A percentile compares a stretch with the other conserved stretches of the same genome.
Evolutionary conservation across 345 rosid genomes (phyloP).

Genomic region (Brassica incana): DNA sequence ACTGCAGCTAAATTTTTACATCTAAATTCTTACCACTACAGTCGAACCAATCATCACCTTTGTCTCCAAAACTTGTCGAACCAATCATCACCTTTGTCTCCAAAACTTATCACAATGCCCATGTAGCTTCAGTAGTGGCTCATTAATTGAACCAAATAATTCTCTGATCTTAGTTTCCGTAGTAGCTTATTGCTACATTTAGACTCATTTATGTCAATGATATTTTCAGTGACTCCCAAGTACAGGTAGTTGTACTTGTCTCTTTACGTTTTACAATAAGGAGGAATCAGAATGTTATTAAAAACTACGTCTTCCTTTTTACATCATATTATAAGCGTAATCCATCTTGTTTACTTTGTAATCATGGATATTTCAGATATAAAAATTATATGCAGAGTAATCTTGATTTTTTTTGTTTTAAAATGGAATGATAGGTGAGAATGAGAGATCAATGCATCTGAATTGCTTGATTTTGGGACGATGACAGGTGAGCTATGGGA

Average conservation of each 20-base stretch:
- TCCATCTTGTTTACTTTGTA: not conserved
- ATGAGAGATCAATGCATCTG: slow-evolving; percentile 29
- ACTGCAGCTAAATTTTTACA: no score
- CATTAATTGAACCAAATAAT: not conserved
- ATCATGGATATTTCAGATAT: not conserved
- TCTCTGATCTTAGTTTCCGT: slow-evolving; percentile 35
- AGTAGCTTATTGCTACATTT: not conserved
- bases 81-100: slow-evolving; percentile 23
- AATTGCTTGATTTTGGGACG: slow-evolving; percentile 6
- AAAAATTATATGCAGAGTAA: slow-evolving; percentile 9
- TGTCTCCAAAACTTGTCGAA: no score
- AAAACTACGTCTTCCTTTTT: not conserved
- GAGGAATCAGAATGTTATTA: slow-evolving; percentile 1
- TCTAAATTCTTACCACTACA: no score
- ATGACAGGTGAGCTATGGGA: slow-evolving; percentile 36
- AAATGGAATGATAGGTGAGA: slow-evolving; percentile 21
- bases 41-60: no score
- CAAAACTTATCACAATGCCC: slow-evolving; percentile 38
- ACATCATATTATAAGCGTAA: not conserved
- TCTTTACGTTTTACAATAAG: slow-evolving; percentile 27
- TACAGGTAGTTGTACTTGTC: slow-evolving; percentile 39
- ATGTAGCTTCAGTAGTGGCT: slow-evolving; percentile 30
- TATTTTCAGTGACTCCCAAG: slow-evolving; percentile 22
- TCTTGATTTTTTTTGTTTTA: slow-evolving; percentile 6
- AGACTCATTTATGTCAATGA: slow-evolving; percentile 15